Conservation (phyloP, 352 stramenopile genomes). For the Phytophthora sojae region DNA sequence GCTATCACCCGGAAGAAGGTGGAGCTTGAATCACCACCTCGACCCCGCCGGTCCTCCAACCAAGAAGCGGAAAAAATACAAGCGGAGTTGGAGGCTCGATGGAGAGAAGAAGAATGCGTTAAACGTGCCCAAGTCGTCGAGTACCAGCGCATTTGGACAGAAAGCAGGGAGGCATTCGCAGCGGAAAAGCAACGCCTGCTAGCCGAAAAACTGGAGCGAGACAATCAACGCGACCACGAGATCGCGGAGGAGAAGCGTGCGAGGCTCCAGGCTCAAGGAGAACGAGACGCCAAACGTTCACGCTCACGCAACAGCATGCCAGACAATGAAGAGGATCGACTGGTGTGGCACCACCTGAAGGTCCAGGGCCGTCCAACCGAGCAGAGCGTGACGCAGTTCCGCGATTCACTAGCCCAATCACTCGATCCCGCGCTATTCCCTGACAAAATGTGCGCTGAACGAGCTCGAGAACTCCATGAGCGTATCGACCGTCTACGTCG, state of each 20-base stretch:
- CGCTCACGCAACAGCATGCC: not conserved
- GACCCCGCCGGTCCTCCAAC: constrained; percentile 6
- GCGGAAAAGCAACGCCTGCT: constrained; percentile 23
- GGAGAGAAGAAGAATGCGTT: constrained; percentile 21
- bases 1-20: constrained; percentile 39
- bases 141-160: constrained; percentile 27
- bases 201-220: constrained; percentile 13
- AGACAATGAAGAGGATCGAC: constrained; percentile 1
- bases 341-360: constrained; percentile 39
- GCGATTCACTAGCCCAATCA: constrained; percentile 20
- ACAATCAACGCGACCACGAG: constrained; percentile 26
- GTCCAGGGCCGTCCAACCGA: constrained; percentile 13
- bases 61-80: constrained; percentile 11
- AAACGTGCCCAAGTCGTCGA: constrained; percentile 26
- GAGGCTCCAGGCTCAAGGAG: constrained; percentile 15
- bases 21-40: constrained; percentile 20
- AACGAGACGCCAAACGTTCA: constrained; percentile 23
- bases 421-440: constrained; percentile 24
- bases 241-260: constrained; percentile 21
- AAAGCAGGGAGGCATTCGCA: constrained; percentile 26
- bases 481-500: constrained; percentile 33
- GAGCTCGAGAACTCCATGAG: constrained; percentile 33
- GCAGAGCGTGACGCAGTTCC: constrained; percentile 18
- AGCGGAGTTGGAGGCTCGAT: constrained; percentile 9
- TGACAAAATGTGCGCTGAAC: constrained; percentile 29